A percentile compares a stretch with the other conserved stretches of the same genome.
Conservation (phyloP, 805 yeast species). For the Candida sithepensis region DNA sequence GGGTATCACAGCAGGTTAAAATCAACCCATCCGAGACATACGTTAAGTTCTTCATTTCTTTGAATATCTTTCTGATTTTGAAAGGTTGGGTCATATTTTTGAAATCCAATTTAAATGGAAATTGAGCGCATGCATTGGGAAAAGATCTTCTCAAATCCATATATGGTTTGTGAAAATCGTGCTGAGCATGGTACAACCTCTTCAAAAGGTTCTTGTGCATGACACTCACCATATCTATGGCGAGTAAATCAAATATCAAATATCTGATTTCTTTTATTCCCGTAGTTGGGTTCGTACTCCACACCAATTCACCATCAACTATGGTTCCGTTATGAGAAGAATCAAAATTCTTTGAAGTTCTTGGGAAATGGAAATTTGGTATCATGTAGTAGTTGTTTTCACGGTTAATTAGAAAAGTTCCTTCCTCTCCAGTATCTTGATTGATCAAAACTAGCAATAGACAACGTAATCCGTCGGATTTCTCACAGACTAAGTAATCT, state of each 20-base stretch:
- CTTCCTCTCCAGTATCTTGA: constrained; percentile 74
- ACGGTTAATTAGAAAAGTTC: constrained; percentile 83
- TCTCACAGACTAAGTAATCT: constrained; percentile 94
- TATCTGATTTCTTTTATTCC: constrained; percentile 67
- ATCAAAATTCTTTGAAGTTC: constrained; percentile 39
- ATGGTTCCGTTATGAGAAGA: constrained; percentile 82
- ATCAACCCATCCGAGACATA: constrained; percentile 94
- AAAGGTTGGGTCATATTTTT: constrained; percentile 86
- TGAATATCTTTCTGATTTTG: constrained; percentile 70
- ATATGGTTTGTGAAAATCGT: constrained; percentile 79
- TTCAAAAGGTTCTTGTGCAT: constrained; percentile 71
- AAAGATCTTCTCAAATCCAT: constrained; percentile 60
- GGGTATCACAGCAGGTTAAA: constrained; percentile 85
- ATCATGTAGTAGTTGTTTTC: constrained; percentile 82
- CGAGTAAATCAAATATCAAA: constrained; percentile 87
- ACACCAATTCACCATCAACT: constrained; percentile 91
- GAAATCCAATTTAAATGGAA: constrained; percentile 83
- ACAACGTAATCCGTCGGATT: constrained; percentile 89
- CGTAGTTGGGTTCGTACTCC: constrained; percentile 53
- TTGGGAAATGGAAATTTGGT: constrained; percentile 82
- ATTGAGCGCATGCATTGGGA: constrained; percentile 70
- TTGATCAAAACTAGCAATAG: constrained; percentile 60
- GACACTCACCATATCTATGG: constrained; percentile 71
- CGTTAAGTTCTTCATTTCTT: constrained; percentile 65
- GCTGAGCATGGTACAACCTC: constrained; percentile 82